Conservation (phyloP, 805 yeast genomes). For the Wickerhamiella azyma region DNA sequence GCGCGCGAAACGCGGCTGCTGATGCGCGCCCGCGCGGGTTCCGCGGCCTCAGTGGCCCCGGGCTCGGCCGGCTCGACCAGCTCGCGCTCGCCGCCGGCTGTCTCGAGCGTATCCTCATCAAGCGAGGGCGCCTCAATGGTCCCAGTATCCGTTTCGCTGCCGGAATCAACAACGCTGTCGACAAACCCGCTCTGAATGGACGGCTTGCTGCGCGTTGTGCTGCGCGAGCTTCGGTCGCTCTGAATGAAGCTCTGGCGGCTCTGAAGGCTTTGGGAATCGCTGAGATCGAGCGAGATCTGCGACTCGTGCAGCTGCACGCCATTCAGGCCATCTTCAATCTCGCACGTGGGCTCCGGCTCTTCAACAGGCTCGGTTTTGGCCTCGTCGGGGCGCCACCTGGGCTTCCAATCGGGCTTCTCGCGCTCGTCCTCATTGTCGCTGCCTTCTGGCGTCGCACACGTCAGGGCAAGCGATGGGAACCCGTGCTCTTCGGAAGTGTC, state of each 20-base stretch:
- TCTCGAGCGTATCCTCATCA: not conserved
- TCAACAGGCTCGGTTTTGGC: not conserved
- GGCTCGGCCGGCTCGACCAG: not conserved
- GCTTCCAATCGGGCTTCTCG: conserved; percentile 8
- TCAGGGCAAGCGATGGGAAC: conserved; percentile 2
- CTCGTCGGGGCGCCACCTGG: conserved; percentile 6
- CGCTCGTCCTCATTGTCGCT: conserved; percentile 5
- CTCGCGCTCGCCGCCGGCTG: too few relatives aligned
- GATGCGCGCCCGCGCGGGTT: not conserved
- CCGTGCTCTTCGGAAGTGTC: not conserved
- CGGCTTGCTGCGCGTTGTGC: not conserved
- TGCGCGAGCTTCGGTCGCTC: not conserved
- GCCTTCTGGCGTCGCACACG: conserved; percentile 5
- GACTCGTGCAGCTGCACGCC: conserved; percentile 6
- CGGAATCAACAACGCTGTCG: not conserved
- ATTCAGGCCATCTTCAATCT: not conserved
- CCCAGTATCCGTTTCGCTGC: not conserved
- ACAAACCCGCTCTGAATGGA: conserved; percentile 1
- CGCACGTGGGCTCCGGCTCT: not conserved
- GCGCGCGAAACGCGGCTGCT: conserved; percentile 21
- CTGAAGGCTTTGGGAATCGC: not conserved
- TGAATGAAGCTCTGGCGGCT: not conserved
- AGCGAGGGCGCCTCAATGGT: not conserved
- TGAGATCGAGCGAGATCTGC: conserved; percentile 6
- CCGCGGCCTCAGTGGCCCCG: not conserved